Evolutionary conservation across 2,329 filamentous ascomycete genomes (phyloP), one percentile per base, ranked within the genome.

Genomic region (Aspergillus sergii): DNA sequence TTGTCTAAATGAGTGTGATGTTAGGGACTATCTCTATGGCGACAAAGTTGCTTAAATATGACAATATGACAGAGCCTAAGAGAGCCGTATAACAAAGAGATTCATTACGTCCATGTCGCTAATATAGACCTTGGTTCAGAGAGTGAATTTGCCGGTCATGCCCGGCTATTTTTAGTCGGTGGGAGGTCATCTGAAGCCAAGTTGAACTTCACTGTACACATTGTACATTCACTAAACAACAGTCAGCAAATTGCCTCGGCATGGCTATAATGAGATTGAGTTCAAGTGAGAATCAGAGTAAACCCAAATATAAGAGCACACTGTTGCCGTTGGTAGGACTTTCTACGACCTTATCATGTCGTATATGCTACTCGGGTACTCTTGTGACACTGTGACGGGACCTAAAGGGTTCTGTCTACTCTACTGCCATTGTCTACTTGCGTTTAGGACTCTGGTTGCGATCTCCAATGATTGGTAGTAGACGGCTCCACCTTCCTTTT

Each of bases 131-230:
- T 34, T 51, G 48, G 19, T 11, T 51, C 48, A 51, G 16, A 51
- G n/a, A 51, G 48, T 51, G 48, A 51, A 51, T 32, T 16, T 34
- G n/a, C 26, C 28, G 48, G n/a, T 21, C 50, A 8, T 36, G 7
- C 9, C 51, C 51, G 51, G 19, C 30, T 54, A 54, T 54, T 55
- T 55, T 55, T 55, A 55, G 34, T 34, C 51, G 32, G 51, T 23
- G 10, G 2, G 32, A 21, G 32, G 32, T 39, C 21, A 23, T 39
- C 51, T 34, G n/a, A 39, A 23, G 16, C 16, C 21, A 26, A 55
- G 34, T 21, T 36, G 51, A 36, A 26, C n/a, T 55, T 39, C 34
- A 28, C n/a, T 55, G 30, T 26, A 23, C 8, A 8, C 32, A 16
- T 23, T 26, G 51, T 19, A 54, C 12, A 51, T 51, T 51, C 28